Evolutionary conservation across 2,329 filamentous ascomycete species (phyloP), one percentile per base, ranked within the genome.

Genomic region (Beauveria varroae): DNA sequence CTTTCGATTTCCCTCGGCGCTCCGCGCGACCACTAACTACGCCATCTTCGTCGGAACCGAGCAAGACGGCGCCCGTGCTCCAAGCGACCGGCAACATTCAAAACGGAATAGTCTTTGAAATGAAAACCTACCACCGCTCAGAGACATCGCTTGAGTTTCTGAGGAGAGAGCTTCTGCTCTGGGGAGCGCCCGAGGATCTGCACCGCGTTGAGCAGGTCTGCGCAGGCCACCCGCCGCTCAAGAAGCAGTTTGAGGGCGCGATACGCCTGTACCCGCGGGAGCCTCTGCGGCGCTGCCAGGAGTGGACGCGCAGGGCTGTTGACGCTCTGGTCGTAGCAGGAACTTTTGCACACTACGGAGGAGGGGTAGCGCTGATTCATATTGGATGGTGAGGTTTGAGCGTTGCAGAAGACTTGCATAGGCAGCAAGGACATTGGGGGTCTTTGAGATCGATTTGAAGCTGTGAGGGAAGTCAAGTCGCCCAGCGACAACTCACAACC

Each of bases 81-180:
- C 67, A 73, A 37, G 69, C 73, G 24, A 68, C 65, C 3, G 70
- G 70, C 37, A 68, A 70, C 60, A 71, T 73, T 52, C 68, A 72
- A 49, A 63, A 64, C 53, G 69, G 70, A 20, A 72, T 72, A 68
- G 47, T 18, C 10, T 69, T 68, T 54, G 65, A 70, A 22, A 47
- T 66, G 37, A 68, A 65, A 47, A 34, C 57, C 1, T 43, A 28
- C 26, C 56, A 64, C 20, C 41, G 61, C 1, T 68, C 67, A 1
- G 66, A 68, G 56, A 49, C 67, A 8, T 66, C 66, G 3, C 50
- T 44, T 6, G 61, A 54, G 6, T 70, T 65, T 47, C 20, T 60
- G 16, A 50, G 43, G 3, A 62, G 47, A 20, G 50, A 52, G 14
- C 47, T 53, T 3, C 52, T 71, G 20, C 68, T 68, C 26, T 67